Evolutionary conservation across 148 eudicot species (phyloP), one percentile per base, ranked within the genome.

Genomic region (Suaeda aralocaspica): DNA sequence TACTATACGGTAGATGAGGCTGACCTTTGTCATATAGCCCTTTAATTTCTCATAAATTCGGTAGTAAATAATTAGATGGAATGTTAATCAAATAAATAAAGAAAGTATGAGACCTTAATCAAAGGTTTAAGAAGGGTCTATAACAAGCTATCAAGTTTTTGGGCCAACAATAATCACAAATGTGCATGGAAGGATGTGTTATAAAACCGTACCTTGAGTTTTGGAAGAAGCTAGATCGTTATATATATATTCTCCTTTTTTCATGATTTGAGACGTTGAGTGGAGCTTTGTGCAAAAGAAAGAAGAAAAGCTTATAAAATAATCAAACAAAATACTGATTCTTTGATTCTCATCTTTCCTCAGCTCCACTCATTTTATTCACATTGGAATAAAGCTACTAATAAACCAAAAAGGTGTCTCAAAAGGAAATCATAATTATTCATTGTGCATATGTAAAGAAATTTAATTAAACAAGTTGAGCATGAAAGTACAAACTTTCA

Each of bases 321-420:
- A 42, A 52, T 8, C 25, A 51, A 30, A 26, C 49, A 41, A 64
- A 67, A 77, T 74, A 74, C 79, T 78, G 72, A 81, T 81, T 81
- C 84, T 72, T 78, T 72, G 79, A 75, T 81, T 1, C 84, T 77
- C 77, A 74, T 68, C 44, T n/a, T 49, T 58, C 31, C 76, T 68
- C 71, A n/a, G n/a, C 76, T 62, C 41, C 8, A 36, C 77, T 71
- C 52, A 12, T 48, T 67, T 63, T 78, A 71, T 82, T 63, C 59
- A 29, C 67, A 69, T 66, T 6, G 72, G 84, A 82, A 68, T 82
- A 78, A 78, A 81, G 76, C 59, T 42, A 26, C 11, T 22, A 31
- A 49, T 22, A 31, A 49, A 49, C 50, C 41, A 62, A 56, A 77
- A 64, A 55, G 71, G 51, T 34, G 48, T 31, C 65, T 30, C 21